Conservation (phyloP, 306 rosid genomes). For the Rosa chinensis region DNA sequence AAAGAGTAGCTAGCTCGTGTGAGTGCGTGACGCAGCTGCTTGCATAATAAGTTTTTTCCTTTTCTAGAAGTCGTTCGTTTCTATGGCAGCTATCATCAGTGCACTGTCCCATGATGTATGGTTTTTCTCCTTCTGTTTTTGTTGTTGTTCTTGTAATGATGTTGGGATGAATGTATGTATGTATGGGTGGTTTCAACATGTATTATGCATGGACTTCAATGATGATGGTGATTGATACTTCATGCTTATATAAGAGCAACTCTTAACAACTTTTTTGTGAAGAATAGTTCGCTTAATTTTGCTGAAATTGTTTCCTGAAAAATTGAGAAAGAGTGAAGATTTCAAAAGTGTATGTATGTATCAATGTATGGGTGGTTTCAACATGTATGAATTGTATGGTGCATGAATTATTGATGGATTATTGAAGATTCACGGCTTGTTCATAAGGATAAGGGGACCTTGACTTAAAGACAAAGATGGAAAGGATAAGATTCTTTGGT, state of each 20-base stretch:
- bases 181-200: slow-evolving; percentile 18
- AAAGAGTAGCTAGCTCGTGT: slow-evolving; percentile 15
- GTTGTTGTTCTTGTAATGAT: slow-evolving; percentile 10
- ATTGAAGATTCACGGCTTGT: not conserved
- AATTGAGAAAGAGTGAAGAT: too few relatives aligned
- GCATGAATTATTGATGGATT: not conserved
- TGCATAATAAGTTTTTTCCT: slow-evolving; percentile 24
- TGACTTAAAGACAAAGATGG: not conserved
- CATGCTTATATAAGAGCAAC: slow-evolving; percentile 21
- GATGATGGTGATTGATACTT: slow-evolving; percentile 28
- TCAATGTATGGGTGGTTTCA: not conserved
- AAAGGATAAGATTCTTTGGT: slow-evolving; percentile 1
- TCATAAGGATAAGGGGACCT: not conserved
- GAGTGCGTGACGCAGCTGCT: slow-evolving; percentile 19
- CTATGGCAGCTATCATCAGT: slow-evolving; percentile 4
- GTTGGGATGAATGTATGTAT: slow-evolving; percentile 26
- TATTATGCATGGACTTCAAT: slow-evolving; percentile 33
- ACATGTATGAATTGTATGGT: not conserved
- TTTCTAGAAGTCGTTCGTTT: slow-evolving; percentile 1
- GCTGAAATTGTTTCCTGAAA: not conserved
- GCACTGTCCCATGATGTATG: slow-evolving; percentile 30
- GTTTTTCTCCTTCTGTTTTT: not conserved
- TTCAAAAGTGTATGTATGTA: not conserved
- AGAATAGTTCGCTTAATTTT: not conserved
- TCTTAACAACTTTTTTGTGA: not conserved